phyloP scores from a whole-genome alignment of 1,139 yeast genomes.

The Scheffersomyces lignicola region DNA sequence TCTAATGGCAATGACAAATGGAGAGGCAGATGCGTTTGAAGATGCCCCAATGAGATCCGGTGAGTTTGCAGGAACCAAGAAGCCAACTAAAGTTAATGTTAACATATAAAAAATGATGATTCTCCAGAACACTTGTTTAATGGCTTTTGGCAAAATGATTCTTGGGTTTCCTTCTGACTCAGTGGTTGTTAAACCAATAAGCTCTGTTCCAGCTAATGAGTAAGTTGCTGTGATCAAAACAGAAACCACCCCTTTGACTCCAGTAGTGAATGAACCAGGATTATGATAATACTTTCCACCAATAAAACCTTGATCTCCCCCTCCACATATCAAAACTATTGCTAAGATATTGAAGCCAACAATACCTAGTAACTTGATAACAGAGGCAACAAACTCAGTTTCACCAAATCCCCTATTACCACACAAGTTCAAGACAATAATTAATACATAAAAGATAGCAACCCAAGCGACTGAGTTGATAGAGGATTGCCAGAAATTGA shows the following conservation, averaged over 20 bases:
- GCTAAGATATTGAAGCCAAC: slow-evolving; percentile 72
- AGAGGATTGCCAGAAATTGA: slow-evolving; percentile 60
- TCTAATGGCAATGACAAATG: slow-evolving; percentile 46
- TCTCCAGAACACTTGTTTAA: slow-evolving; percentile 46
- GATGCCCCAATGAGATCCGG: slow-evolving; percentile 30
- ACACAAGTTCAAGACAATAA: slow-evolving; percentile 55
- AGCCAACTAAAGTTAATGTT: slow-evolving; percentile 41
- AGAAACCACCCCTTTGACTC: slow-evolving; percentile 53
- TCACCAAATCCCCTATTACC: slow-evolving; percentile 69
- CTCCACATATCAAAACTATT: slow-evolving; percentile 67
- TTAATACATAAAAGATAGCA: slow-evolving; percentile 58
- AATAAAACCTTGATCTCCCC: slow-evolving; percentile 54
- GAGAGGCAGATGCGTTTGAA: slow-evolving; percentile 36
- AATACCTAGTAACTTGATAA: slow-evolving; percentile 61
- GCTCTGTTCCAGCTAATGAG: slow-evolving; percentile 47
- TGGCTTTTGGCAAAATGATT: slow-evolving; percentile 40
- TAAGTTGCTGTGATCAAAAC: slow-evolving; percentile 45
- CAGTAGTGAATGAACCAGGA: slow-evolving; percentile 65
- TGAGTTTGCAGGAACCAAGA: slow-evolving; percentile 37
- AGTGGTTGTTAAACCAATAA: slow-evolving; percentile 42
- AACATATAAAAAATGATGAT: slow-evolving; percentile 42
- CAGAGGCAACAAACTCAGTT: slow-evolving; percentile 62
- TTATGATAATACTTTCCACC: slow-evolving; percentile 58
- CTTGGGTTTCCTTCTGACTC: slow-evolving; percentile 41
- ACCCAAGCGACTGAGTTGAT: slow-evolving; percentile 70